Evolutionary conservation across 345 rosid species (phyloP), one percentile per base, ranked within the genome.

Genomic region (Viola odorata): DNA sequence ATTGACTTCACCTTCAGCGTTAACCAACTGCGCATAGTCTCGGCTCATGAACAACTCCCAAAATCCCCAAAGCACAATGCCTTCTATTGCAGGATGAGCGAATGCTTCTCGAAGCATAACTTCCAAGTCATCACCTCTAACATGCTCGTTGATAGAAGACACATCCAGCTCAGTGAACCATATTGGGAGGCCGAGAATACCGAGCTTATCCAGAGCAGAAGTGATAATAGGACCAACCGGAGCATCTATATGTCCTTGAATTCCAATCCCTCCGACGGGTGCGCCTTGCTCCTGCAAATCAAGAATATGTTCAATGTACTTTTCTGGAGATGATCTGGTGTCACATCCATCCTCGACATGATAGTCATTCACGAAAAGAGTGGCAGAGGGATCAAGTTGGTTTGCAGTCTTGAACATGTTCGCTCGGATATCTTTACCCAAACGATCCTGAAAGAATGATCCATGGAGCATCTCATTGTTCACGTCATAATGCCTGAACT

Each of bases 121-220:
- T 74, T 90, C 99, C 6, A 94, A 76, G 73, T 94, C 99, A n/a
- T 90, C 97, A 38, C 91, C 97, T 76, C 99, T 77, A 8, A 94
- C 70, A 41, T 69, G 79, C 67, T 88, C 99, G 12, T 94, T 94
- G 3, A 17, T 58, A 3, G 97, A 94, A 3, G 95, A 81, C 50
- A 94, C 99, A 48, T 94, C 99, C 0, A 94, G 83, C 77, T 94
- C 99, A 0, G 95, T 90, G 67, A 94, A 94, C 99, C 99, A 94
- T 50, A 94, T 83, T 0, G 97, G 96, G 51, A 82, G 77, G n/a
- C 99, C 97, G 0, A 90, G 80, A 41, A 71, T 72, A 16, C 95
- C 90, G 50, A 94, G 41, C 62, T 84, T 84, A 73, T 94, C 91
- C 14, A 94, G 71, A 3, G 96, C 91, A 0, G 89, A 74, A 66